These are phyloP conservation scores for Centella asiatica DNA, from an alignment of 129 eudicot genomes.

Conservation along the genomic window DNA sequence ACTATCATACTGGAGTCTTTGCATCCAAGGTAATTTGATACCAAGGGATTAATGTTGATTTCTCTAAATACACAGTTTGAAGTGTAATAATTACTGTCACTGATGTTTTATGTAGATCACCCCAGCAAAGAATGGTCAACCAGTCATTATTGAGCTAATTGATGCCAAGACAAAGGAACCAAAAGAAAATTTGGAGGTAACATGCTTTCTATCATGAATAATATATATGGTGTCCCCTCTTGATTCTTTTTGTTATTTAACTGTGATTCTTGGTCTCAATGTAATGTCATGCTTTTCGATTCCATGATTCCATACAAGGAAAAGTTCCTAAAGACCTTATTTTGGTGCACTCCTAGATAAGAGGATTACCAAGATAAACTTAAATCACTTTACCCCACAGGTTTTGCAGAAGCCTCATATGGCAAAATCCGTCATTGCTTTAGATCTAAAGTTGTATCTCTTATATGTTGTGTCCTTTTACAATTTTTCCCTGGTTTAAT, in stretches of 20 bases:
- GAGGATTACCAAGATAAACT: not conserved
- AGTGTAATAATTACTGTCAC: slow-evolving; percentile 1
- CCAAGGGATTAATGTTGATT: slow-evolving; percentile 1
- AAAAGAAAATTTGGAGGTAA: slow-evolving; percentile 82
- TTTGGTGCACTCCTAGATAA: not conserved
- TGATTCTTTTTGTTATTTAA: not conserved
- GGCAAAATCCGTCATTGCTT: not conserved
- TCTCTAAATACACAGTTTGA: slow-evolving; percentile 2
- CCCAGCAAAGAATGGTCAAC: slow-evolving; percentile 81
- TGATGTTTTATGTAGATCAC: slow-evolving; percentile 47
- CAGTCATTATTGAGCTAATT: slow-evolving; percentile 74
- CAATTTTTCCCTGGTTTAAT: too few relatives aligned
- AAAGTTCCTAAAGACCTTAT: not conserved
- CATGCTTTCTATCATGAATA: not conserved
- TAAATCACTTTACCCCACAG: too few relatives aligned
- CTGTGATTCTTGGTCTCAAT: not conserved
- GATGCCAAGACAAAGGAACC: slow-evolving; percentile 89
- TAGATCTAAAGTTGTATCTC: not conserved
- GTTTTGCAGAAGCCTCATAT: not conserved
- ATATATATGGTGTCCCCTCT: not conserved
- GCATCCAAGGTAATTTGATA: slow-evolving; percentile 62
- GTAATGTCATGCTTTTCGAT: not conserved
- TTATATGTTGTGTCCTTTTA: not conserved
- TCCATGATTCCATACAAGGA: not conserved
- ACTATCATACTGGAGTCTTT: slow-evolving; percentile 88